These are phyloP conservation scores for Colletotrichum kahawae DNA, from an alignment of 2,329 filamentous ascomycete species.

Conservation along the genomic window DNA sequence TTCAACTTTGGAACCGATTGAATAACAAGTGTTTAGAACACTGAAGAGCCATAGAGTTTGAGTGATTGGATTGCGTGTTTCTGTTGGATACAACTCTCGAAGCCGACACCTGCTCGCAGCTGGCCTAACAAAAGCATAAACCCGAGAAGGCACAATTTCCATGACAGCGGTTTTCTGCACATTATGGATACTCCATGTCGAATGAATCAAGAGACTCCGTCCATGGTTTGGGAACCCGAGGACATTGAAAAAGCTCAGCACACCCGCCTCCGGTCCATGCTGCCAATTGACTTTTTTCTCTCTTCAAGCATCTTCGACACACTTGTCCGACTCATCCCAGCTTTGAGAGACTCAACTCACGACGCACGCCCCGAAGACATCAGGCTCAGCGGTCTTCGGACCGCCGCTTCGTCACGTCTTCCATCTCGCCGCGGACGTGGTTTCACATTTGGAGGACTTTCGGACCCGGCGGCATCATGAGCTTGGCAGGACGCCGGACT, in stretches of 20 bases:
- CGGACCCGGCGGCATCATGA: slow-evolving; percentile 4
- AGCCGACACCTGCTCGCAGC: neutral
- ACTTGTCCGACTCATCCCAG: neutral
- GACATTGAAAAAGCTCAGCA: neutral
- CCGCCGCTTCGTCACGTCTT: neutral
- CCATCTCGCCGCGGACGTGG: neutral
- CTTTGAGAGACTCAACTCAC: neutral
- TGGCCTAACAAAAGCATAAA: neutral
- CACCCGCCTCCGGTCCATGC: neutral
- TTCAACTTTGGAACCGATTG: neutral
- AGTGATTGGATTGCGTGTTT: neutral
- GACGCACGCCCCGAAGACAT: neutral
- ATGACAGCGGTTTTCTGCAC: neutral
- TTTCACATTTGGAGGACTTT: slow-evolving; percentile 4
- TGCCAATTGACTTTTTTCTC: neutral
- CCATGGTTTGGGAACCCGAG: neutral
- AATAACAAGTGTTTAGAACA: neutral
- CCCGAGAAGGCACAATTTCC: neutral
- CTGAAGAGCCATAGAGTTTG: neutral
- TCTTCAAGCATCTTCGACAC: neutral
- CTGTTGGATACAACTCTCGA: neutral
- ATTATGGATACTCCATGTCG: neutral
- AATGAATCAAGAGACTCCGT: neutral
- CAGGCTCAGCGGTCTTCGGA: neutral
- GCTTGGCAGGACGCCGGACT: slow-evolving; percentile 7